Conservation (phyloP, 2,329 filamentous ascomycete species). For the Colletotrichum sp. region DNA sequence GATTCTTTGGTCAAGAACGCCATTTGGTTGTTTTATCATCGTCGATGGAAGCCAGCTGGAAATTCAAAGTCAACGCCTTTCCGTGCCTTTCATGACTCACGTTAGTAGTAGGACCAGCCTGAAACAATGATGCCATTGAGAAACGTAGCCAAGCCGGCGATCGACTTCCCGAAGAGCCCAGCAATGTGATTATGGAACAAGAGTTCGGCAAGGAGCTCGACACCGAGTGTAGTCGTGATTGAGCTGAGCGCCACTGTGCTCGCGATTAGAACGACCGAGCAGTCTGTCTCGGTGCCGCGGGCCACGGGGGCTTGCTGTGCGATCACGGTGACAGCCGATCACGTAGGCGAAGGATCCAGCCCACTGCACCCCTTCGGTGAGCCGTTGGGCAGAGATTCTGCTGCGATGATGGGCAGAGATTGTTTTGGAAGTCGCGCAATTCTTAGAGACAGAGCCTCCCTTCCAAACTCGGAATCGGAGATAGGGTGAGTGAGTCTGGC, state of each 20-base stretch:
- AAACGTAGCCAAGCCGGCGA: background rate
- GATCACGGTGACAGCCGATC: conserved; percentile 34
- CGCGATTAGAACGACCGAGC: conserved; percentile 30
- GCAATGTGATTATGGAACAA: background rate
- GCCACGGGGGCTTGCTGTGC: conserved; percentile 35
- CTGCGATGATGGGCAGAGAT: background rate
- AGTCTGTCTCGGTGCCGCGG: conserved; percentile 36
- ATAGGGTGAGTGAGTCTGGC: conserved; percentile 34
- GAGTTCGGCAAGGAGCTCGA: background rate
- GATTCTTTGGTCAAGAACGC: background rate
- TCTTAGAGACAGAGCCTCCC: conserved; percentile 19
- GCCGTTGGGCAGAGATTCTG: conserved; percentile 28
- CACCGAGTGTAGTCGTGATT: conserved; percentile 27
- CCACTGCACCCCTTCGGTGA: conserved; percentile 29
- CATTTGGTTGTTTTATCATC: background rate
- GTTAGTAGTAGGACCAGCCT: background rate
- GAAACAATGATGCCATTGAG: conserved; percentile 4
- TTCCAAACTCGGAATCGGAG: conserved; percentile 22
- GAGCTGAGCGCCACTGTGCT: conserved; percentile 28
- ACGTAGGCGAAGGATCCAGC: background rate
- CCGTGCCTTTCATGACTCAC: background rate
- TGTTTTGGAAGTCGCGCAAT: conserved; percentile 24
- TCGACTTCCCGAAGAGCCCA: background rate
- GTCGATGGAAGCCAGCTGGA: background rate
- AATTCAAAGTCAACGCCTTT: background rate